Evolutionary conservation across 768 basidiomycete genomes (phyloP), one percentile per base, ranked within the genome.

Genomic region (Arthromyces matolae): DNA sequence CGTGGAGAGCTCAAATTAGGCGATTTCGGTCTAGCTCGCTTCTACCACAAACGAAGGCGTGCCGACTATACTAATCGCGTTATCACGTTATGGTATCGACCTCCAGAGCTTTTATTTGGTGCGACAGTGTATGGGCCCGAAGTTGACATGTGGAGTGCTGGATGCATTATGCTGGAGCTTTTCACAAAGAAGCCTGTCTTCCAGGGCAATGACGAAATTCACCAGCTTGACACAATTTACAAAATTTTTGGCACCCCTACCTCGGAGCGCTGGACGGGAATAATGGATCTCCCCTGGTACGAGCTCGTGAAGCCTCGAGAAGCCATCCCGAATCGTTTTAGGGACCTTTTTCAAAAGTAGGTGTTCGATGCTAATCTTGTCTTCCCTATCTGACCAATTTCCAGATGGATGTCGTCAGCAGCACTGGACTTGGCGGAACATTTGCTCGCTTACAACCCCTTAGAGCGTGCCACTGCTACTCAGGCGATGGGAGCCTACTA

Each of bases 121-220:
- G 90, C 93, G 24, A 99, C 96, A 0, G 81, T 93, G 10, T 99
- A 99, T 69, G 94, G 93, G 2, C 86, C 93, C 5, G 94, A 95
- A 61, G 95, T 99, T 19, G 96, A 99, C 60, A 96, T 98, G 86
- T 99, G 96, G 96, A 95, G 93, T 64, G 96, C 96, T 33, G 96
- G 96, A 35, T 98, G 96, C 66, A 99, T 99, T 58, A 97, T 98
- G 87, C 81, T 99, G 36, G 96, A 99, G 65, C 75, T 99, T 10
- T 98, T 89, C 67, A 89, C 88, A 13, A 92, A 91, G 65, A 93
- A 90, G 60, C 93, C 95, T 0, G 78, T 96, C n/a, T 99, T 99
- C 64, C 96, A 97, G 62, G 96, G 96, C 6, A 89, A 86, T 58
- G 96, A 99, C 55, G 96, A 99, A 69, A 94, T 99, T 33, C 86